These are phyloP conservation scores for Prunus padus DNA, from an alignment of 306 rosid species.

Conservation along the genomic window DNA sequence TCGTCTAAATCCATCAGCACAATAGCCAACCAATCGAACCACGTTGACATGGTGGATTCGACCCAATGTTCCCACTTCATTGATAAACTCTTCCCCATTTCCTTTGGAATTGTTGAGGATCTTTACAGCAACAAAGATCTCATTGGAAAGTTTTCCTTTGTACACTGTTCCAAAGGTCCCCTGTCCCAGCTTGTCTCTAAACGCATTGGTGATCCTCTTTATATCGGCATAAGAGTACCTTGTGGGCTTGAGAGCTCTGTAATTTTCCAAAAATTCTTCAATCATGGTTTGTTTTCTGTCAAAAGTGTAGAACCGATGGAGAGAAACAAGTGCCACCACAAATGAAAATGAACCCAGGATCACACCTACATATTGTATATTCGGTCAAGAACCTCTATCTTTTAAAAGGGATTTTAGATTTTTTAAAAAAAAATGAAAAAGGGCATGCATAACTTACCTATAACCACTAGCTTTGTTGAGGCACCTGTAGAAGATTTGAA, in stretches of 20 bases:
- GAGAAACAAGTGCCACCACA: background rate
- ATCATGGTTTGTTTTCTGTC: background rate
- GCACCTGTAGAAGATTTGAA: background rate
- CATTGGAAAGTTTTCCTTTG: background rate
- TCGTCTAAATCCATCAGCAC: no score
- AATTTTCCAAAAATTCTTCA: constrained; percentile 6
- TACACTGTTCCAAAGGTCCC: constrained; percentile 1
- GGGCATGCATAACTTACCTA: background rate
- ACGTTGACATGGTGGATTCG: no score
- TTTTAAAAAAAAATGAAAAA: background rate
- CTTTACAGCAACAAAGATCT: background rate
- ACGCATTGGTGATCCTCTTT: background rate
- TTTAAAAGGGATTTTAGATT: no score
- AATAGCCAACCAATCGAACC: no score
- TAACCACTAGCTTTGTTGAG: background rate
- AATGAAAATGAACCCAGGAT: background rate
- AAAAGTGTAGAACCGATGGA: background rate
- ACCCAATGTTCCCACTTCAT: no score
- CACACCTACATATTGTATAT: background rate
- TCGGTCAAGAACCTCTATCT: no score
- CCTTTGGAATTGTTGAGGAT: no score
- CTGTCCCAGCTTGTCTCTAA: constrained; percentile 1
- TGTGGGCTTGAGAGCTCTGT: background rate
- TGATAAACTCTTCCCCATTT: no score
- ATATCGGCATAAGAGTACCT: constrained; percentile 1